A percentile compares a stretch with the other conserved stretches of the same genome.
phyloP scores from a whole-genome alignment of 176 grass and related monocot species.

The Aegilops speltoides region DNA sequence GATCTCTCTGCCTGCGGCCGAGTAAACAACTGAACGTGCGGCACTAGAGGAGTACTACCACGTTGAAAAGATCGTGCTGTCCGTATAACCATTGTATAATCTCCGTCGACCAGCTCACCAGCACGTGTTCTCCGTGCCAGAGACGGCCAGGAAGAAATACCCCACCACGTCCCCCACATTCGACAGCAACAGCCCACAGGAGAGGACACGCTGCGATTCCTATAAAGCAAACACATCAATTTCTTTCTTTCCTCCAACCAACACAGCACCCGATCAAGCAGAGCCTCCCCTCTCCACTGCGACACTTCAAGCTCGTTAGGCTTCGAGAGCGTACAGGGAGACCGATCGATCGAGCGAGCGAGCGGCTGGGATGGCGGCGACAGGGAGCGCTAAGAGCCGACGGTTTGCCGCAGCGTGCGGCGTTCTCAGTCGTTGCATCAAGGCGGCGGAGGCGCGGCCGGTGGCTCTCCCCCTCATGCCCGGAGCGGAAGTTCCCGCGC shows the following conservation, averaged over 20 bases:
- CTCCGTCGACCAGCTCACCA: not conserved
- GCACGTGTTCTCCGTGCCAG: constrained; percentile 21
- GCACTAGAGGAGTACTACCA: not conserved
- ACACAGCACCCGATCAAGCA: not conserved
- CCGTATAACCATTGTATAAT: not conserved
- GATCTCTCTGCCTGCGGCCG: too few relatives aligned
- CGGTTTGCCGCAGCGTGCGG: constrained; percentile 46
- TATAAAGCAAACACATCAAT: not conserved
- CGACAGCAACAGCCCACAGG: too few relatives aligned
- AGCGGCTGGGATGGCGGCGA: not conserved
- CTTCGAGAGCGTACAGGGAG: not conserved
- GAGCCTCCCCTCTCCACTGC: not conserved
- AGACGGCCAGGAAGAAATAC: not conserved
- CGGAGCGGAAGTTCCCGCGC: not conserved
- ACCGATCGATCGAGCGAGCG: not conserved
- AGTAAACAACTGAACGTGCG: not conserved
- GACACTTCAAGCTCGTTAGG: not conserved
- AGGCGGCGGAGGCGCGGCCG: not conserved
- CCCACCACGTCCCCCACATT: not conserved
- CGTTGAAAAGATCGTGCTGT: not conserved
- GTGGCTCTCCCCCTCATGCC: constrained; percentile 17
- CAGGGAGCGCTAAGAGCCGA: not conserved
- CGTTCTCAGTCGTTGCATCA: constrained; percentile 56
- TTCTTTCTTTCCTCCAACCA: not conserved
- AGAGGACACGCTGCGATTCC: not conserved